Evolutionary conservation across 2,329 filamentous ascomycete species (phyloP), one percentile per base, ranked within the genome.

Genomic region (Pseudogymnoascus sp.): DNA sequence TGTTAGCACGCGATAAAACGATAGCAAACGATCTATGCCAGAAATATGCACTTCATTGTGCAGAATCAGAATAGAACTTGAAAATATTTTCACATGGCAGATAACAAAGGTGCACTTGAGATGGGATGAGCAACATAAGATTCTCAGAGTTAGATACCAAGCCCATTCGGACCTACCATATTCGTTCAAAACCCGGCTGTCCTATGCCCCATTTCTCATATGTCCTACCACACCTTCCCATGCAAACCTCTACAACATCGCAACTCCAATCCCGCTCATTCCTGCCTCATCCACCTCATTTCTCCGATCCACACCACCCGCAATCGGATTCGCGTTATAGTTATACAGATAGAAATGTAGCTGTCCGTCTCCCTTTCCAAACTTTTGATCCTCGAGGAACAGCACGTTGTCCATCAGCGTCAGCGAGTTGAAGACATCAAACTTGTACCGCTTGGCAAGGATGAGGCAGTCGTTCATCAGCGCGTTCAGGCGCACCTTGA

Each of bases 341-440:
- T 99, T 99, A 82, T 95, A 99, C 33, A 99, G 80, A 75, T 99
- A 99, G 77, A 92, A 99, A 75, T 99, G 91, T 68, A 99, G 80
- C 73, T 94, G 91, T 53, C 94, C 94, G 73, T 99, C 94, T 33
- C 94, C 94, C 4, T 89, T 87, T 47, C 93, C 94, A 70, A 97
- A 99, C 75, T 96, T 96, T 71, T 97, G 90, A 67, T 97, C 82
- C 71, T 93, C 87, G 5, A 99, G 80, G 82, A 99, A 97, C 18
- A 97, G 81, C 0, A 86, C 88, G 74, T 99, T 99, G 75, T 99
- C 93, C 75, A 96, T 87, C 38, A 97, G 81, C 0, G 92, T 96
- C 61, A 99, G 81, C 0, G 91, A 93, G 71, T 99, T 99, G 80
- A 97, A 95, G 62, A 99, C 94, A 72, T 99, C 94, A 71, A 97